A percentile compares a stretch with the other conserved stretches of the same genome.
Evolutionary conservation across 192 early-diverging fungal species (phyloP).

Genomic region (Coemansia sp.): DNA sequence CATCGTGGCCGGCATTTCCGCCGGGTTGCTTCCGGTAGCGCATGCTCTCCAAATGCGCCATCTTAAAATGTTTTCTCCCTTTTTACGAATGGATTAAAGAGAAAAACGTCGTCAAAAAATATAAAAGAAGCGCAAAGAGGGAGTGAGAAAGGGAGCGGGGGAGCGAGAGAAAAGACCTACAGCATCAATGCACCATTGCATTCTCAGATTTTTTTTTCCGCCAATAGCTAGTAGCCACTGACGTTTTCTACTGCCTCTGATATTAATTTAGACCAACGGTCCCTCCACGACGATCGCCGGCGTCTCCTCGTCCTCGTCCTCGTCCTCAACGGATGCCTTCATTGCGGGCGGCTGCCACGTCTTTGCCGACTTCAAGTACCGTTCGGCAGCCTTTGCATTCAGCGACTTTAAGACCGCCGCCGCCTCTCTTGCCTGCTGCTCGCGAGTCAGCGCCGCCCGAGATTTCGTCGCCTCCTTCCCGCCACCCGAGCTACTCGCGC

Average conservation of each 20-base stretch:
- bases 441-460: constrained; percentile 21
- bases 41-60: constrained; percentile 55
- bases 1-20: constrained; percentile 40
- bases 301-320: constrained; percentile 10
- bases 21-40: constrained; percentile 55
- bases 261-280: constrained; percentile 11
- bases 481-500: constrained; percentile 4
- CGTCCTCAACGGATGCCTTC: neutral
- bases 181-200: neutral
- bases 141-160: neutral
- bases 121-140: neutral
- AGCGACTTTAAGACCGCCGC: constrained; percentile 35
- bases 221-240: neutral
- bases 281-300: constrained; percentile 11
- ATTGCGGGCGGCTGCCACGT: constrained; percentile 25
- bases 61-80: constrained; percentile 5
- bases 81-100: neutral
- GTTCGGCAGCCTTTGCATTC: constrained; percentile 29
- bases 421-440: constrained; percentile 46
- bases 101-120: neutral
- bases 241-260: neutral
- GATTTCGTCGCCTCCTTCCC: constrained; percentile 14
- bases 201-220: neutral
- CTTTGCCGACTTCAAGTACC: constrained; percentile 31
- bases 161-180: neutral